Base-by-base conservation (phyloP, 2,329 filamentous ascomycete genomes). In the Aspergillus aculeatinus region DNA sequence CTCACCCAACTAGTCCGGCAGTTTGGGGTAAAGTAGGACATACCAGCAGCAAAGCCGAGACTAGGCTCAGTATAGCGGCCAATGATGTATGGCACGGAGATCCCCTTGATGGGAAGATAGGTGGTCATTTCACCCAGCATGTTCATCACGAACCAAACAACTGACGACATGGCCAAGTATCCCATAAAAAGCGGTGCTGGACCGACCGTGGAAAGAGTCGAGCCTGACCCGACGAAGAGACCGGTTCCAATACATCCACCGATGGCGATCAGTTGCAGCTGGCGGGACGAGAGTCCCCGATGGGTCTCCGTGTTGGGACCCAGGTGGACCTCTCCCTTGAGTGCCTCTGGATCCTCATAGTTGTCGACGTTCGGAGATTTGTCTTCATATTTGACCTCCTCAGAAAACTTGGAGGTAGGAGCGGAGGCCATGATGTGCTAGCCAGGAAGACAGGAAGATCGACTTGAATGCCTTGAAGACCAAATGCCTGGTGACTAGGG, bases 101-200 rank as follows among this genome's bases (percentile, higher is more conserved):
- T 79, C 35, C 82, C 76, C 7, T 65, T 77, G 54, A 85, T 74
- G 3, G 84, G 84, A 25, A 85, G 75, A 61, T 83, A 85, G 6
- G 83, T 80, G 56, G 80, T 81, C 81, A 87, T 85, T 72, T 87
- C 85, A 56, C 82, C 84, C 35, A 86, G 65, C 23, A 70, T 68
- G 55, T 78, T 77, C 72, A 79, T 78, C n/a, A 79, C 68, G 50
- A 72, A 70, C 64, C 70, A 79, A 3, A 79, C 72, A n/a, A 77
- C 66, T 31, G 69, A 67, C 6, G 71, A 71, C 68, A 76, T 76
- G 48, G 66, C 65, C n/a, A 72, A 63, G 60, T 75, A 79, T 21
- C 67, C 73, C 70, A 75, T 75, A 59, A 75, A 70, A 35, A 76
- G 66, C 10, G 73, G 75, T 31, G 72, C 72, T 64, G 82, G 82